Base-by-base conservation (phyloP, 257 asterid genomes). In the Capsicum rhomboideum region DNA sequence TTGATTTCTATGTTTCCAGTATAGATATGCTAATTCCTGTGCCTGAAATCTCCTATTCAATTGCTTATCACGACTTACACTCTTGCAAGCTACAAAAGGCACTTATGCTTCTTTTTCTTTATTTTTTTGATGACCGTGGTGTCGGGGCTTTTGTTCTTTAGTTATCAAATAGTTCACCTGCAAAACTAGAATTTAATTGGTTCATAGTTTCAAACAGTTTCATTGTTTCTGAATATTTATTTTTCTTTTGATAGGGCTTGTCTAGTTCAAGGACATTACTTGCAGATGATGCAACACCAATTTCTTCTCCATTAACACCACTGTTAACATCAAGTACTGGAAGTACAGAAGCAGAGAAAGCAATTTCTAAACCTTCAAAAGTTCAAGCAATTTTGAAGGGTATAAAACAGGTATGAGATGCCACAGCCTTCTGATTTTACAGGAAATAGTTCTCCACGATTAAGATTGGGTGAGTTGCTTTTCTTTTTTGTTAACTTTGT, bases 361-460 rank as follows among this genome's bases (percentile, higher is more conserved):
- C 90, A 82, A 86, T 89, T 46, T 44, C 91, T 66, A 96, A 91
- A 87, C 92, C 95, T 86, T 63, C 89, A 69, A 90, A 82, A 61
- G 99, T 96, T 80, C 99, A 94, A 88, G 98, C 99, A 29, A 85
- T 94, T 86, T 82, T 96, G 84, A 96, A 94, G 92, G 91, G 92
- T 78, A 96, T 94, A 88, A 96, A 94, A 84, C 95, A 91, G 98
- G 99, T 93, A 64, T 28, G 49, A 74, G 10, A 44, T 31, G 69
- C 77, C 63, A 83, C 87, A 46, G 58, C 67, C 67, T 20, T 80
- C n/a, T 82, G 8, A 9, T 68, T 68, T 68, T 68, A 34, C 28
- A 18, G 28, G 50, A 68, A 67, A 34, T 67, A 68, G 52, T 68
- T 68, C 49, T 67, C 23, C 28, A 67, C 4, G 8, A 34, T 68